Percentiles rank a stretch among this genome's conserved stretches.
phyloP scores from a whole-genome alignment of 108 stramenopile genomes.

The Cylindrotheca closterium region DNA sequence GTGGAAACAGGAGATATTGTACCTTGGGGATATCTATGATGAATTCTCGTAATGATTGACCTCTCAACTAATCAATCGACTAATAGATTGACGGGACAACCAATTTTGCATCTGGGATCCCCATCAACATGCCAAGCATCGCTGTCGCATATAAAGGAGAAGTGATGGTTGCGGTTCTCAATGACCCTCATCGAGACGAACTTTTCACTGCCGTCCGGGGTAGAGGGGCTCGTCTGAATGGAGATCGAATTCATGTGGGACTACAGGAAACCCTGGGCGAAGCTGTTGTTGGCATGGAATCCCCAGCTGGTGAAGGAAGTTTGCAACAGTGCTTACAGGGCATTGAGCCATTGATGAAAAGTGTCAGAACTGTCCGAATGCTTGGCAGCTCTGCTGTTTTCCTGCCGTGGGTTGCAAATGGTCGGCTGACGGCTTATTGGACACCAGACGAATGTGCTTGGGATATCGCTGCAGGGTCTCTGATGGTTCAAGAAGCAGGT shows the following conservation, averaged over 20 bases:
- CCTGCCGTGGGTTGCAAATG: conserved; percentile 88
- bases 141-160: conserved; percentile 75
- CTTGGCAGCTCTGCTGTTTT: conserved; percentile 83
- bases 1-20: no score
- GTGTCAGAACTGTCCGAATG: conserved; percentile 77
- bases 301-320: conserved; percentile 64
- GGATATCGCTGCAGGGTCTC: conserved; percentile 86
- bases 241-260: conserved; percentile 26
- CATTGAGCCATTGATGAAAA: conserved; percentile 64
- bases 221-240: conserved; percentile 76
- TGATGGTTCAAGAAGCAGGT: conserved; percentile 88
- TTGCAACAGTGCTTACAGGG: conserved; percentile 62
- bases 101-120: conserved; percentile 87
- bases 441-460: conserved; percentile 84
- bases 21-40: no score
- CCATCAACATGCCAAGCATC: conserved; percentile 73
- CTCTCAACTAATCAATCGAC: no score
- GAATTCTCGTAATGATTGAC: no score
- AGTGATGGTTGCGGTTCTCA: conserved; percentile 81
- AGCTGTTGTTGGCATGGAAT: conserved; percentile 74
- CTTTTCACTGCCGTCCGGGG: conserved; percentile 76
- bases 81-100: conserved; percentile 42
- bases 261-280: conserved; percentile 30
- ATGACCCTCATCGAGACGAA: conserved; percentile 85
- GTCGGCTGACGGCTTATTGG: conserved; percentile 76